These are phyloP conservation scores for Lentinula aciculospora DNA, from an alignment of 768 basidiomycete species.

Conservation along the genomic window DNA sequence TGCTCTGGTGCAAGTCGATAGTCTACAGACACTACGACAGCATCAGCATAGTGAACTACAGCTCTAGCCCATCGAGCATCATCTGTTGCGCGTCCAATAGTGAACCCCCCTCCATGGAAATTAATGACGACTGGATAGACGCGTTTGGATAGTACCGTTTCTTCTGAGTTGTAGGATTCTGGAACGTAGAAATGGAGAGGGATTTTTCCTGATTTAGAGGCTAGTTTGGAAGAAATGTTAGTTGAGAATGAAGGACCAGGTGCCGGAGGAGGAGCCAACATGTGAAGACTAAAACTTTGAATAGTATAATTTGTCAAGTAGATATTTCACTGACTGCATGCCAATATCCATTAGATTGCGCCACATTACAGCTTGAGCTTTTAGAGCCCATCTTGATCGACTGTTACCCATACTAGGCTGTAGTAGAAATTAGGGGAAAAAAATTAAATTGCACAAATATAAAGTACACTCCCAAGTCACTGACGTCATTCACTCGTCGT, in stretches of 20 bases:
- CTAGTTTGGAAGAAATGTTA: not conserved
- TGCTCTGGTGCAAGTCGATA: conserved; percentile 28
- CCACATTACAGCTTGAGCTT: conserved; percentile 7
- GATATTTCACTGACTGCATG: not conserved
- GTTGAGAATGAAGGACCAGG: conserved; percentile 1
- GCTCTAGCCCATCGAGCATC: conserved; percentile 7
- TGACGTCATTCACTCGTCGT: not conserved
- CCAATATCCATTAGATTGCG: conserved; percentile 8
- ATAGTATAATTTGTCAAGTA: not conserved
- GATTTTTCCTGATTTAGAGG: not conserved
- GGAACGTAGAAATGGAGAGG: conserved; percentile 6
- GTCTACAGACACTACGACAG: conserved; percentile 23
- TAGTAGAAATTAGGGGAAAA: not conserved
- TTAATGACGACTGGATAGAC: conserved; percentile 2
- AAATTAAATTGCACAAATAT: not conserved
- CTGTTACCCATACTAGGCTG: not conserved
- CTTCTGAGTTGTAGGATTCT: not conserved
- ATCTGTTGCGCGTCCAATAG: conserved; percentile 7
- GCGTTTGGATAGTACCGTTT: not conserved
- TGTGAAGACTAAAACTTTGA: not conserved
- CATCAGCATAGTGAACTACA: conserved; percentile 3
- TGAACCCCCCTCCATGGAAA: conserved; percentile 7
- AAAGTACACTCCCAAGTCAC: not conserved
- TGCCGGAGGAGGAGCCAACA: conserved; percentile 3
- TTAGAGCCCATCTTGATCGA: conserved; percentile 1